Evolutionary conservation across 2,329 filamentous ascomycete genomes (phyloP).

Genomic region (Neonectria hederae): DNA sequence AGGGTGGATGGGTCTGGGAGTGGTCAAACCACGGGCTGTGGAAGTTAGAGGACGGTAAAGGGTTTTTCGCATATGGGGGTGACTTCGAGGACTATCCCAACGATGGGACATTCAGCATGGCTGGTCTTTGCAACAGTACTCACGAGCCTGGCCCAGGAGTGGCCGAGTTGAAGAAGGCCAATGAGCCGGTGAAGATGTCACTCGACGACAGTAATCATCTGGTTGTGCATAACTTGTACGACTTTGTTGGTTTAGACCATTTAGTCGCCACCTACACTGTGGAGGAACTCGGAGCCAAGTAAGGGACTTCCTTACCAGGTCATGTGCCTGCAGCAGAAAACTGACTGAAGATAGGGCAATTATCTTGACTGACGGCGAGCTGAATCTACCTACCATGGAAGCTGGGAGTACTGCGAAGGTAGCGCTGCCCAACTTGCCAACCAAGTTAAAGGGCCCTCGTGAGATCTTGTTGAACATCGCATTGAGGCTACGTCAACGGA

Average conservation of each 20-base stretch:
- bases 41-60: slow-evolving; percentile 54
- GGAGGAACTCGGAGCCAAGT: slow-evolving; percentile 54
- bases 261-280: slow-evolving; percentile 55
- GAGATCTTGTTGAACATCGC: slow-evolving; percentile 58
- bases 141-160: slow-evolving; percentile 67
- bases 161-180: slow-evolving; percentile 65
- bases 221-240: slow-evolving; percentile 57
- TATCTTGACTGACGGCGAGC: slow-evolving; percentile 46
- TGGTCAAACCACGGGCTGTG: slow-evolving; percentile 70
- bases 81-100: slow-evolving; percentile 70
- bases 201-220: slow-evolving; percentile 48
- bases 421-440: slow-evolving; percentile 43
- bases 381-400: slow-evolving; percentile 53
- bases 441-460: slow-evolving; percentile 42
- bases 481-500: slow-evolving; percentile 53
- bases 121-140: slow-evolving; percentile 63
- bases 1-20: slow-evolving; percentile 75
- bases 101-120: slow-evolving; percentile 70
- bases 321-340: fast-evolving
- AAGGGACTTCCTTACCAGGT: slow-evolving; percentile 30
- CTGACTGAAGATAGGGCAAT: slow-evolving; percentile 24
- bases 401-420: slow-evolving; percentile 50
- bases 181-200: slow-evolving; percentile 61
- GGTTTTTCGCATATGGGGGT: slow-evolving; percentile 67
- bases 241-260: slow-evolving; percentile 57